Evolutionary conservation across 108 stramenopile species (phyloP), one percentile per base, ranked within the genome.

Genomic region (Pseudonitzschia pungens): DNA sequence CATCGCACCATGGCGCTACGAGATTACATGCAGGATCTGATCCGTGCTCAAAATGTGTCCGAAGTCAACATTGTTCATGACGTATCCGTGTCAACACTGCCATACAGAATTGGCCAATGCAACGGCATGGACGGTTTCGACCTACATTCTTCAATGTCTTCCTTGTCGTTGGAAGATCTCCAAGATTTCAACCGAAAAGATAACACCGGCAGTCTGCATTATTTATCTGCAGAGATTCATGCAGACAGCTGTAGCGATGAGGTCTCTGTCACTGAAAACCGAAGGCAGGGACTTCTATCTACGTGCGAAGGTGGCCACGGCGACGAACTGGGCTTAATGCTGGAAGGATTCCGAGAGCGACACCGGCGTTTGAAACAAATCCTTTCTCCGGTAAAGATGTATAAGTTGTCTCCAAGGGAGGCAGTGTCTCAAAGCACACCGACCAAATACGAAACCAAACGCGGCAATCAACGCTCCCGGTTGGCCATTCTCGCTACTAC

Each of bases 1-100:
- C 6, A 36, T 2, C 6, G 10, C 6, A 58, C 15, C 6, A 58
- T 62, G 60, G 60, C 60, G 15, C 0, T 62, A 33, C 60, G 60
- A 62, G 14, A 40, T 40, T 62, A 62, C n/a, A 62, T 62, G 33
- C 60, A 62, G 40, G 60, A 62, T 33, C 40, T 62, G 60, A 62
- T 62, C 28, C 60, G 60, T 0, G 36, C 31, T 7, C 60, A 40
- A 33, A 62, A 62, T 31, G 60, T 15, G 11, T 62, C 31, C 32
- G 60, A 62, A 14, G n/a, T 62, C 18, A 33, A 29, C 18, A 40
- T 62, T 21, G 36, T 62, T 41, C 32, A 62, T 15, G 60, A 62
- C 20, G 36, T 21, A 40, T 62, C 60, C 15, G 26, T 41, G 4
- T 62, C 60, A 11, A 10, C 60, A n/a, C 14, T 48, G 45, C 45